These are phyloP conservation scores for Rosellinia necatrix DNA, from an alignment of 2,329 filamentous ascomycete species.

Conservation along the genomic window DNA sequence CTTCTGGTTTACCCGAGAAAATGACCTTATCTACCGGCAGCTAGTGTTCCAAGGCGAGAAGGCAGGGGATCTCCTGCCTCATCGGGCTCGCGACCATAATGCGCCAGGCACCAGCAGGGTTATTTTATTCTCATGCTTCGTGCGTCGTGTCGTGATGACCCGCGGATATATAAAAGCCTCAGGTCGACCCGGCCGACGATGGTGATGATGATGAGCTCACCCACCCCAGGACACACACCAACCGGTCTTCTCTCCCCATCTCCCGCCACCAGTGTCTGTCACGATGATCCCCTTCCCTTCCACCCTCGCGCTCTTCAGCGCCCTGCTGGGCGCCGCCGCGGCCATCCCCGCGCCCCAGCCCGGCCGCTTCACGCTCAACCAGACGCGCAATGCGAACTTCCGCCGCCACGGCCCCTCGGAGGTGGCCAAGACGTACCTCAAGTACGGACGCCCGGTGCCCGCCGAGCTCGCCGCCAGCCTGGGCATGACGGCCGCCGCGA, in stretches of 20 bases:
- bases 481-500: constrained; percentile 9
- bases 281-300: constrained; percentile 24
- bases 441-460: constrained; percentile 29
- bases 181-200: not conserved
- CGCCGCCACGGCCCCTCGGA: constrained; percentile 24
- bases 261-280: constrained; percentile 3
- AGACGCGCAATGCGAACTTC: constrained; percentile 30
- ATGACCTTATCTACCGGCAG: constrained; percentile 12
- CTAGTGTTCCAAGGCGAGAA: not conserved
- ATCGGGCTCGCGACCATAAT: constrained; percentile 17
- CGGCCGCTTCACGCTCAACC: constrained; percentile 26
- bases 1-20: constrained; percentile 13
- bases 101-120: too few relatives aligned
- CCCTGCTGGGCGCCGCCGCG: constrained; percentile 21
- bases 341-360: constrained; percentile 25
- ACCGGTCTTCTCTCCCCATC: not conserved
- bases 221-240: constrained; percentile 10
- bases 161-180: constrained; percentile 21
- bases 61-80: constrained; percentile 22
- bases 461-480: constrained; percentile 23
- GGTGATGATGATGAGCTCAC: not conserved
- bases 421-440: constrained; percentile 32
- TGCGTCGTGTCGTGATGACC: too few relatives aligned
- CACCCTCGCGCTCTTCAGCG: constrained; percentile 28
- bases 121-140: too few relatives aligned